These are phyloP conservation scores for Paraphaeosphaeria sporulosa DNA, from an alignment of 2,329 filamentous ascomycete genomes.

Conservation along the genomic window DNA sequence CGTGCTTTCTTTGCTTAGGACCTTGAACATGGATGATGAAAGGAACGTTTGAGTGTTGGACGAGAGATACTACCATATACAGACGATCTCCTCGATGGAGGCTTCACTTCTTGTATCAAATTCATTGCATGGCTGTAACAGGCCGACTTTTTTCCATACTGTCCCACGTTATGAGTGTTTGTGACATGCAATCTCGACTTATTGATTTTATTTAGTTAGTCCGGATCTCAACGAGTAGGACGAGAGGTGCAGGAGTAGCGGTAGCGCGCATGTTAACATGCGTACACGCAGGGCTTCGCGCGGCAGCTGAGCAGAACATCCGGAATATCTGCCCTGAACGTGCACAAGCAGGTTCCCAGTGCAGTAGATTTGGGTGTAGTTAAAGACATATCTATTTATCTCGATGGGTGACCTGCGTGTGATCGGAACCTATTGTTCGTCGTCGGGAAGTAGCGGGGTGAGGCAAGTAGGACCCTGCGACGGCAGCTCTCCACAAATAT, in stretches of 20 bases:
- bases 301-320: too few relatives aligned
- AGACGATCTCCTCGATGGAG: constrained; percentile 9
- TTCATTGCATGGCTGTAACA: constrained; percentile 3
- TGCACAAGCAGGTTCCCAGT: too few relatives aligned
- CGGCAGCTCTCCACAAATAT: background rate
- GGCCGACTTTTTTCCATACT: background rate
- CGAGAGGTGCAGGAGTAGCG: background rate
- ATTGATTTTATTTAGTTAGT: background rate
- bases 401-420: background rate
- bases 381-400: background rate
- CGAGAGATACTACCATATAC: background rate
- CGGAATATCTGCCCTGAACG: too few relatives aligned
- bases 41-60: background rate
- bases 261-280: too few relatives aligned
- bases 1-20: constrained; percentile 6
- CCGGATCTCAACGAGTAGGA: background rate
- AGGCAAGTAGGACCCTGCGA: background rate
- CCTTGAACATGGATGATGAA: background rate
- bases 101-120: constrained; percentile 8
- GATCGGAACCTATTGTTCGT: background rate
- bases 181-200: background rate
- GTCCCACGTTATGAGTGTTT: background rate
- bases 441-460: constrained; percentile 9
- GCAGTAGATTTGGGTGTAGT: background rate
- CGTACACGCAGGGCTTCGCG: too few relatives aligned